Conservation (phyloP, 176 grass and related monocot genomes). For the Tillandsia leiboldiana region DNA sequence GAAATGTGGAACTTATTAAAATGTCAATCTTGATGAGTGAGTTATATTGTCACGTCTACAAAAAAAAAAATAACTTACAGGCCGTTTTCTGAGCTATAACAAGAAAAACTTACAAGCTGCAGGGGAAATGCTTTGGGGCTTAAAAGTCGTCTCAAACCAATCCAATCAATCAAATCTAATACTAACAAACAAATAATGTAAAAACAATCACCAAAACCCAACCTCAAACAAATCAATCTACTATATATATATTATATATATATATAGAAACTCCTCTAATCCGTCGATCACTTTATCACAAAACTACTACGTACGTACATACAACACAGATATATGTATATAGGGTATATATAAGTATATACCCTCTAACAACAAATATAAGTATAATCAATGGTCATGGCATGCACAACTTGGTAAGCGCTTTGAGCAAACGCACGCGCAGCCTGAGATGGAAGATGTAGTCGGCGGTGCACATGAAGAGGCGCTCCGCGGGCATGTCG, state of each 20-base stretch:
- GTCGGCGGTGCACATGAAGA: constrained; percentile 58
- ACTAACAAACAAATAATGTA: not conserved
- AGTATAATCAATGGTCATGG: not conserved
- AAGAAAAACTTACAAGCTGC: too few species aligned
- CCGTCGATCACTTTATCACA: too few species aligned
- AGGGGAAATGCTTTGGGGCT: too few species aligned
- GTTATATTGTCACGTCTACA: too few species aligned
- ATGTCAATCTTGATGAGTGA: too few species aligned
- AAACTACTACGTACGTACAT: constrained; percentile 19
- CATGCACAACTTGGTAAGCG: constrained; percentile 44
- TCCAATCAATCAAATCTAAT: not conserved
- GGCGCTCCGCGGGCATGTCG: constrained; percentile 42
- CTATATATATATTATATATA: not conserved
- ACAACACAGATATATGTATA: constrained; percentile 5
- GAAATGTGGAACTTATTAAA: too few species aligned
- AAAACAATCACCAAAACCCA: not conserved
- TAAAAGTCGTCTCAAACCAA: not conserved
- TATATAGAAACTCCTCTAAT: not conserved
- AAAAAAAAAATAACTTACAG: too few species aligned
- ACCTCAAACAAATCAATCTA: not conserved
- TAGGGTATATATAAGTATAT: not conserved
- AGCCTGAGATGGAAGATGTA: constrained; percentile 58
- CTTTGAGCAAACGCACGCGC: constrained; percentile 55
- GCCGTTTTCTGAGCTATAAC: too few species aligned
- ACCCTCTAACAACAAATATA: not conserved